Evolutionary conservation across 192 early-diverging fungal genomes (phyloP).

Genomic region (Coemansia pectinata): DNA sequence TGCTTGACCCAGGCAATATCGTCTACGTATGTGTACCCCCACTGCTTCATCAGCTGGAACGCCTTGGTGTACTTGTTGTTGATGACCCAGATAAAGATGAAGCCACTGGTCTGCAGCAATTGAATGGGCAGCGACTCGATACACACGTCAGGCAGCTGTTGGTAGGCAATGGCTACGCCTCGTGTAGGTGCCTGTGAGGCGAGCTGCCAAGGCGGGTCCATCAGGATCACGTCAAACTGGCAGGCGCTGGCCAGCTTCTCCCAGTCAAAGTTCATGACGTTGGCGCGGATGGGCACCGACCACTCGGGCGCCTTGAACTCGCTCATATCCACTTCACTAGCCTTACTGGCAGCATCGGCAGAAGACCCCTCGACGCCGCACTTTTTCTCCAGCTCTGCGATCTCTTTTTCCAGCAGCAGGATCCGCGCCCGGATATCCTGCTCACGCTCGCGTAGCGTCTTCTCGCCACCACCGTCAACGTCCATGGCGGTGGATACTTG

Average conservation of each 20-base stretch:
- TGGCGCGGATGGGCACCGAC: slow-evolving; percentile 94
- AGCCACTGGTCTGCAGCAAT: slow-evolving; percentile 83
- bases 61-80: slow-evolving; percentile 98
- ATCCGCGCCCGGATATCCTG: slow-evolving; percentile 60
- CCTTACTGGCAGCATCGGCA: slow-evolving; percentile 8
- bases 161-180: slow-evolving; percentile 91
- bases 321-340: slow-evolving; percentile 58
- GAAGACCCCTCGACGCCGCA: slow-evolving; percentile 38
- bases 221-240: slow-evolving; percentile 92
- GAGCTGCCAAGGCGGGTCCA: slow-evolving; percentile 98
- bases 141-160: slow-evolving; percentile 91
- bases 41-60: slow-evolving; percentile 91
- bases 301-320: slow-evolving; percentile 90
- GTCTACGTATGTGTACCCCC: slow-evolving; percentile 95
- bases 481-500: slow-evolving; percentile 11
- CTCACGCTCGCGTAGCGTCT: slow-evolving; percentile 57
- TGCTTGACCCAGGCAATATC: slow-evolving; percentile 98
- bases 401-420: slow-evolving; percentile 57
- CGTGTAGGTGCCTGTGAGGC: slow-evolving; percentile 91
- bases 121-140: slow-evolving; percentile 90
- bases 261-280: slow-evolving; percentile 97
- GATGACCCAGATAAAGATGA: slow-evolving; percentile 98
- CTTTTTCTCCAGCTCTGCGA: slow-evolving; percentile 58
- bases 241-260: slow-evolving; percentile 71
- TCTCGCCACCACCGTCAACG: background rate